Base-by-base conservation (phyloP, 495 filamentous ascomycete species). In the Aspergillus haitiensis region DNA sequence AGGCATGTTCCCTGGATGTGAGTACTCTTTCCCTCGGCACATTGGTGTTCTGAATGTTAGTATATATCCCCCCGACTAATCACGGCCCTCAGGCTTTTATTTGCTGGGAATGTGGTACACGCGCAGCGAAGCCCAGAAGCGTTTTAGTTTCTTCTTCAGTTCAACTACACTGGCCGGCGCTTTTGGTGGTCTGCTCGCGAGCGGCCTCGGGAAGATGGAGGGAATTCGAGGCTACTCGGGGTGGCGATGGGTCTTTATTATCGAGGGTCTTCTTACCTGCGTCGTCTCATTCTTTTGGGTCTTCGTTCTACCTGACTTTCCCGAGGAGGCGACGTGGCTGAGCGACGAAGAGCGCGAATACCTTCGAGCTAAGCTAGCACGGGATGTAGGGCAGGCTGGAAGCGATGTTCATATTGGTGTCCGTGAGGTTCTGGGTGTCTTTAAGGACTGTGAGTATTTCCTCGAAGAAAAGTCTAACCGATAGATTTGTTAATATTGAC, bases 91-190 rank as follows among this genome's bases (percentile, higher is more conserved):
- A 72, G 82, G 88, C n/a, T 91, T 93, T 70, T 94, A 93, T 70
- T 75, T 95, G 2, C 79, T 91, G 64, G 82, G 86, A 37, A 92
- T 91, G 87, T 96, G 92, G 91, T 98, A 98, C 65, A 87, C 86
- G 59, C 85, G 92, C 32, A 77, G 75, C 21, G 93, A 97, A 75
- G 90, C 92, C 3, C 92, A 96, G 73, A 89, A 88, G 68, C 84
- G 93, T 18, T 97, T 90, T 72, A 88, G 84, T 42, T 89, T 97
- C 77, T 97, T 97, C 78, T 98, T 95, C 80, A 80, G 80, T 61
- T 88, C 85, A 4, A 93, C 92, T 1, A 88, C 87, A 3, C 72
- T 96, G 31, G 91, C 92, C 7, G 91, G 91, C 21, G 92, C 92
- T 6, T 96, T 96, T 62, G 92, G 92, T 40, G 91, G 92, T 10